Base-by-base conservation (phyloP, 2,329 filamentous ascomycete genomes). In the Dothistroma septosporum region DNA sequence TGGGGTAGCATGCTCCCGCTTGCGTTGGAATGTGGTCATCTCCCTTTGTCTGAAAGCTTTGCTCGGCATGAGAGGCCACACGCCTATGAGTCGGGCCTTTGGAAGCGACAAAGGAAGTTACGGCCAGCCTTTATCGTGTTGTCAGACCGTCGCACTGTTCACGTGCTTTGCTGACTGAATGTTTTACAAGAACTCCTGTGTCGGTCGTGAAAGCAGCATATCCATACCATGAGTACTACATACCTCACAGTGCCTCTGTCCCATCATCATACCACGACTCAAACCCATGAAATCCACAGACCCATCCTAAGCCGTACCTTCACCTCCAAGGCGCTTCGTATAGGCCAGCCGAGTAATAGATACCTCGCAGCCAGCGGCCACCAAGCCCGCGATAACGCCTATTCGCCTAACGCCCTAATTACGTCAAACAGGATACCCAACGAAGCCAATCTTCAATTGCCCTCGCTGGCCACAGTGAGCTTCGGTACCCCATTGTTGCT, bases 401-500 rank as follows among this genome's bases (percentile, higher is more conserved):
- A 73, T 71, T 73, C 71, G 68, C 71, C 71, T 54, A 72, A 73
- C 70, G 70, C 70, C 70, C 70, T 60, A 62, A 72, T 66, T 55
- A 72, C 69, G 64, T 71, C 68, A 81, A 68, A 81, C 78, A 49
- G 79, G 79, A 72, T 80, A 79, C 62, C 79, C 79, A 55, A 75
- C 74, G 65, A 79, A 78, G 33, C 78, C 78, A 59, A 82, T 79
- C 70, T 76, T 77, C 59, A 81, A 74, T 61, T 75, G 75, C 24
- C 73, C 76, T 55, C 81, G 71, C 31, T 74, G 71, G 35, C 80
- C 81, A 70, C 85, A 84, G 10, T 81, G 76, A 37, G 74, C 79
- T 76, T 97, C 92, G 5, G 83, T 81, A 16, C 83, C 84, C 91
- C 92, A 96, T 64, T 82, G 83, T 33, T 76, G 79, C 73, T 90